Base-by-base conservation (phyloP, 139 green algal species). In the Chlorella ohadii region DNA sequence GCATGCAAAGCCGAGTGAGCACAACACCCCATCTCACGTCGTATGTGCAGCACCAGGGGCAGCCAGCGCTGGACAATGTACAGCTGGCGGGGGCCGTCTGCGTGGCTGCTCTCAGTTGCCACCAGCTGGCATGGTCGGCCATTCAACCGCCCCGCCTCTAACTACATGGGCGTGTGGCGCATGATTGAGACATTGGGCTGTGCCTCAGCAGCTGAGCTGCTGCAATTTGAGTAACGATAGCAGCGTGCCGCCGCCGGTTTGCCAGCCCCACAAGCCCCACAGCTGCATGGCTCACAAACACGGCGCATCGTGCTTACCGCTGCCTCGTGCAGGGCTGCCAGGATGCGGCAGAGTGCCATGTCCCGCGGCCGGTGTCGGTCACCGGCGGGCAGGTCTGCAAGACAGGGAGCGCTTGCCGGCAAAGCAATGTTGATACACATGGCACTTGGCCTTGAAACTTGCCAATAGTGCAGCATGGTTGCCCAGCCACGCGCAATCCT, bases 21-120 rank as follows among this genome's bases (percentile, higher is more conserved):
- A n/a, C n/a, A n/a, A n/a, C n/a, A n/a, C n/a, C n/a, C 23, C 39
- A 44, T 34, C 79, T 70, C 34, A 84, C 79, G 64, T 22, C 68
- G 33, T 15, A 84, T 84, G 47, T 74, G 51, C 31, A 85, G 68
- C 56, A 72, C 68, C 5, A 85, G 70, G 6, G 80, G 70, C 55
- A 85, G 70, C 80, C 80, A 85, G 67, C 80, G 68, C 38, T 85
- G 80, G 27, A 67, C 23, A 22, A 85, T 63, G 80, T 85, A 79
- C 13, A 84, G 67, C 34, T 59, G 70, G 68, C 80, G 68, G 12
- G 68, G 80, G 15, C 68, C 80, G 0, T 85, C 80, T 17, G 61
- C 55, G 4, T 59, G 36, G 70, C 80, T 72, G 22, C 19, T 15
- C 55, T 85, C 68, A 1, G 68, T 80, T 1, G 31, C 67, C 34